Evolutionary conservation across 805 yeast species (phyloP).

Genomic region (Saccharomycopsis malanga): DNA sequence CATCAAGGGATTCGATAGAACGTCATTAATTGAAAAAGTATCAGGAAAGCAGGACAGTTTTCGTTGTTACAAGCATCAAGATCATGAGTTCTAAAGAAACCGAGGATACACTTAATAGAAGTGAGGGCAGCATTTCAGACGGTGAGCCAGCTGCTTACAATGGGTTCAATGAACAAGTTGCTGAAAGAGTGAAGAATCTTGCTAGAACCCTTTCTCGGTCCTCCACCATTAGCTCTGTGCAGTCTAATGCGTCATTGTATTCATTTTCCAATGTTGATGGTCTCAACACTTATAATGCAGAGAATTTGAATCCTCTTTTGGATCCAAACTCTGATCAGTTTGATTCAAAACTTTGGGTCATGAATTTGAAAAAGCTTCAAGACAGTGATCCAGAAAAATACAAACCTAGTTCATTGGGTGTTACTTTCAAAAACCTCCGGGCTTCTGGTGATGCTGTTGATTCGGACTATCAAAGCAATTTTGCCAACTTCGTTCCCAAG

Average conservation of each 20-base stretch:
- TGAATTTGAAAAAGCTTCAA: conserved; percentile 48
- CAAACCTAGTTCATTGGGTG: conserved; percentile 52
- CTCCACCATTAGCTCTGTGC: not conserved
- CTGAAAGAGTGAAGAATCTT: conserved; percentile 32
- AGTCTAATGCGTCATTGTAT: conserved; percentile 33
- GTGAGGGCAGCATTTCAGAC: conserved; percentile 1
- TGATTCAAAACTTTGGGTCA: conserved; percentile 59
- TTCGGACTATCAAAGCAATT: conserved; percentile 57
- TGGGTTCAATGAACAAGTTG: conserved; percentile 34
- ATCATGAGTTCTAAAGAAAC: not conserved
- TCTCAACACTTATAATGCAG: conserved; percentile 31
- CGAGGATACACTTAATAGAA: not conserved
- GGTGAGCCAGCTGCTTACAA: conserved; percentile 23
- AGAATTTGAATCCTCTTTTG: conserved; percentile 36
- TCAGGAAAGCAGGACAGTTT: too few species aligned
- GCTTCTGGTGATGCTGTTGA: conserved; percentile 63
- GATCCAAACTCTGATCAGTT: conserved; percentile 57
- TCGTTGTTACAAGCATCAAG: too few species aligned
- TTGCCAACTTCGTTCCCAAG: conserved; percentile 13
- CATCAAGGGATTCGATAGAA: too few species aligned
- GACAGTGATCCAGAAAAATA: conserved; percentile 54
- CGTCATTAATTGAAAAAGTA: too few species aligned
- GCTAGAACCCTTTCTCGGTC: conserved; percentile 34
- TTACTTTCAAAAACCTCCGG: conserved; percentile 50
- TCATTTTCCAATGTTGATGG: conserved; percentile 51